Conservation (phyloP, 208 protist species). For the Trypanosoma brucei region DNA sequence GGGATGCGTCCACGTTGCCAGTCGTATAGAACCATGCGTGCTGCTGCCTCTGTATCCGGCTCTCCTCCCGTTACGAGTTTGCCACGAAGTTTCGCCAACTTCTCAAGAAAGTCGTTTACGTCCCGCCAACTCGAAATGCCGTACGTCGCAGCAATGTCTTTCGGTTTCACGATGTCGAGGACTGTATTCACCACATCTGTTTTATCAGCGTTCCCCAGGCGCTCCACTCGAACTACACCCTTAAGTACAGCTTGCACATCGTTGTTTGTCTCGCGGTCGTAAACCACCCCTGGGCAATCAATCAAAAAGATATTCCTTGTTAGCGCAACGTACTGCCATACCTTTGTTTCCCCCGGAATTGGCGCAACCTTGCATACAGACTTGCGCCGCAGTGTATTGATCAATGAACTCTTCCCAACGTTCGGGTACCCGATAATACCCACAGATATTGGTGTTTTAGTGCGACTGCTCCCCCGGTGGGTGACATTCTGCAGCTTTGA, state of each 20-base stretch:
- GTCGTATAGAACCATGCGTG: constrained; percentile 97
- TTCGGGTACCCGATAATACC: constrained; percentile 99
- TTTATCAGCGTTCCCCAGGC: constrained; percentile 88
- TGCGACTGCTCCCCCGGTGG: constrained; percentile 79
- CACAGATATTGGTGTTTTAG: constrained; percentile 87
- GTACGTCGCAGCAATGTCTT: constrained; percentile 97
- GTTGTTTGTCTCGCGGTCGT: constrained; percentile 89
- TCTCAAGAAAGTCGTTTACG: constrained; percentile 95
- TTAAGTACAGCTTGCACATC: constrained; percentile 98
- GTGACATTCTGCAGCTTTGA: constrained; percentile 87
- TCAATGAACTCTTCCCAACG: constrained; percentile 99
- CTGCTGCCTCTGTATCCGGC: constrained; percentile 91
- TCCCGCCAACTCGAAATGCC: constrained; percentile 91
- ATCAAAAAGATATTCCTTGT: constrained; percentile 98
- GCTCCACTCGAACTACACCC: constrained; percentile 95
- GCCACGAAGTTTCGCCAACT: constrained; percentile 91
- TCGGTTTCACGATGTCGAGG: constrained; percentile 92
- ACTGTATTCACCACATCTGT: constrained; percentile 93
- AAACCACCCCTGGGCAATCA: constrained; percentile 99
- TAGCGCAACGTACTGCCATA: constrained; percentile 99
- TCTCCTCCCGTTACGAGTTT: constrained; percentile 95
- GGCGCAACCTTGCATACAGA: constrained; percentile 98
- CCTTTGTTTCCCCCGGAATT: constrained; percentile 99
- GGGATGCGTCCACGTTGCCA: constrained; percentile 96
- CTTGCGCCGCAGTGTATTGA: constrained; percentile 99